Conservation (phyloP, 345 rosid species). For the Brassica carinata region DNA sequence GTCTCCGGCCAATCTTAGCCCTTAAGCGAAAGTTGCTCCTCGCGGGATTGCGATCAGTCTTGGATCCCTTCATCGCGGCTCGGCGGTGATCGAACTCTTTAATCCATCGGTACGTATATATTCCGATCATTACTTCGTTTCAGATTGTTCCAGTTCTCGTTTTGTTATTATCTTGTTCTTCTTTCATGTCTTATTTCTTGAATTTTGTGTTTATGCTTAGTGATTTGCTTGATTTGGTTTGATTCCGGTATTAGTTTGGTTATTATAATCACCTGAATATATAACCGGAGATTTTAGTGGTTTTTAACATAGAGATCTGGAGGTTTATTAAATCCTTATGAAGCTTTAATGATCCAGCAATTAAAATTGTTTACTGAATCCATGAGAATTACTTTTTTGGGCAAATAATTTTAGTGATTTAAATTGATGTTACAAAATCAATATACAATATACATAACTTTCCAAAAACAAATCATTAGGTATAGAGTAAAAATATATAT, state of each 20-base stretch:
- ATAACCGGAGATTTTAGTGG: constrained; percentile 26
- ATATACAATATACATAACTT: not conserved
- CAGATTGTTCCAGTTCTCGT: not conserved
- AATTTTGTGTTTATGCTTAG: constrained; percentile 11
- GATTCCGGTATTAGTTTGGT: constrained; percentile 2
- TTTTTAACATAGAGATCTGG: constrained; percentile 38
- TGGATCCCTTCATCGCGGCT: constrained; percentile 26
- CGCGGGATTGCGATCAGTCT: constrained; percentile 14
- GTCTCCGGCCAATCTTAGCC: constrained; percentile 32
- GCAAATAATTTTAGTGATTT: not conserved
- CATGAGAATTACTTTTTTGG: not conserved
- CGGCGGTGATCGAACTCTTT: constrained; percentile 22
- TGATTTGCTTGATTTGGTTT: not conserved
- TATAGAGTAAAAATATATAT: no score
- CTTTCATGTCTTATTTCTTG: not conserved
- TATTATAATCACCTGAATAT: not conserved
- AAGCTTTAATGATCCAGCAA: not conserved
- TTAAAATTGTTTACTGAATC: not conserved
- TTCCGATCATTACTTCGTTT: not conserved
- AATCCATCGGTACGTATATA: constrained; percentile 11
- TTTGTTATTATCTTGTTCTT: not conserved
- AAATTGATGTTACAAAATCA: not conserved
- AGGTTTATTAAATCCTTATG: constrained; percentile 4
- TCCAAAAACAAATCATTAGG: no score
- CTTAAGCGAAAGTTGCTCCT: constrained; percentile 24